These are phyloP conservation scores for Spiraea crenata DNA, from an alignment of 331 rosid species.

Conservation along the genomic window DNA sequence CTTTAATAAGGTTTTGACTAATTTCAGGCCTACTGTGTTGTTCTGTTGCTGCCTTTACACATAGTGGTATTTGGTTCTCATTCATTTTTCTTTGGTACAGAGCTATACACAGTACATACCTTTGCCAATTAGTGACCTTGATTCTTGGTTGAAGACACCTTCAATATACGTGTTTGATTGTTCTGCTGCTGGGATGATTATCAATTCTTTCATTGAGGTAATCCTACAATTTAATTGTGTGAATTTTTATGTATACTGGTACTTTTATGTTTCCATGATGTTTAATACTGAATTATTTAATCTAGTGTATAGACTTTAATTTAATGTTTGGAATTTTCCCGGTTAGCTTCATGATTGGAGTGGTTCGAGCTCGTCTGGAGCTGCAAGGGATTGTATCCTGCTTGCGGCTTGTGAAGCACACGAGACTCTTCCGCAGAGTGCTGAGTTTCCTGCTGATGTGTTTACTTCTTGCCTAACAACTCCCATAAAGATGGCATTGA, in stretches of 20 bases:
- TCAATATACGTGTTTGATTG: slow-evolving; percentile 97
- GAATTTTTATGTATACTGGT: not conserved
- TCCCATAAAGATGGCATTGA: slow-evolving; percentile 95
- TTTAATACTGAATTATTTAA: slow-evolving; percentile 13
- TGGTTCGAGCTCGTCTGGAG: slow-evolving; percentile 66
- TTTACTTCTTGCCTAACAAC: slow-evolving; percentile 98
- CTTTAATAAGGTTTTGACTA: slow-evolving; percentile 73
- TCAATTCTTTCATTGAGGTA: slow-evolving; percentile 83
- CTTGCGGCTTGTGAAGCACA: slow-evolving; percentile 99
- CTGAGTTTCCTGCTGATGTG: slow-evolving; percentile 97
- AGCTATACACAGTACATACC: slow-evolving; percentile 98
- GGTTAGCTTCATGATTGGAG: slow-evolving; percentile 76
- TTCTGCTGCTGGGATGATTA: slow-evolving; percentile 92
- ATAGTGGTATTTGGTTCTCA: slow-evolving; percentile 13
- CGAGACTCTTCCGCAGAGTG: slow-evolving; percentile 97
- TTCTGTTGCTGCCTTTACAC: slow-evolving; percentile 10
- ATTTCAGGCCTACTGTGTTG: slow-evolving; percentile 14
- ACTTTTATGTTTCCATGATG: not conserved
- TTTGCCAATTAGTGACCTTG: slow-evolving; percentile 80
- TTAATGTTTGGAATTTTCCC: slow-evolving; percentile 26
- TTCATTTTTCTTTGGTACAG: slow-evolving; percentile 42
- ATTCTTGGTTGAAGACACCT: slow-evolving; percentile 98
- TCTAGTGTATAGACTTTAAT: slow-evolving; percentile 24
- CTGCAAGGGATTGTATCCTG: slow-evolving; percentile 88
- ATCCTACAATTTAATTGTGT: slow-evolving; percentile 5